phyloP scores from a whole-genome alignment of 495 filamentous ascomycete species.

The Neurospora sp. region DNA sequence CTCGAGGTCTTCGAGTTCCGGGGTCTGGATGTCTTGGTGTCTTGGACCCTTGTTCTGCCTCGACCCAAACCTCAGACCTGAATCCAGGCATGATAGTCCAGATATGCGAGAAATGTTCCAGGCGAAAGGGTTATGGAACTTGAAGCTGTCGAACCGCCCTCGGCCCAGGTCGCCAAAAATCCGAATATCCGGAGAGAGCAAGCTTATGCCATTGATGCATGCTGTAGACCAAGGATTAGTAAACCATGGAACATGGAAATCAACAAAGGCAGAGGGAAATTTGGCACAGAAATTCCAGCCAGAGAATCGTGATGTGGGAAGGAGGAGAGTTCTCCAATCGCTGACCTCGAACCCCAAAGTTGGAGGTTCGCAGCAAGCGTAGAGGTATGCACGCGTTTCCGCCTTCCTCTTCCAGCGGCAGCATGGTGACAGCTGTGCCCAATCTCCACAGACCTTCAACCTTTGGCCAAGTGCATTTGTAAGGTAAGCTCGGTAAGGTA shows the following conservation, averaged over 20 bases:
- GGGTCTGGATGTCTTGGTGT: not conserved
- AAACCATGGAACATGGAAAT: not conserved
- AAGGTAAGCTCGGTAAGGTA: not conserved
- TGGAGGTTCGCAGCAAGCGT: not conserved
- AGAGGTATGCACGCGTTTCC: not conserved
- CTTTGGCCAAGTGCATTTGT: not conserved
- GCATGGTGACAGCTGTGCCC: not conserved
- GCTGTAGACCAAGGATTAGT: not conserved
- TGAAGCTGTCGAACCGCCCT: not conserved
- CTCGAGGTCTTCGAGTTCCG: not conserved
- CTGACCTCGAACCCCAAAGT: not conserved
- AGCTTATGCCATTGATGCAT: not conserved
- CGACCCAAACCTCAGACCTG: not conserved
- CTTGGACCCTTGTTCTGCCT: not conserved
- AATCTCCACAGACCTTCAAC: not conserved
- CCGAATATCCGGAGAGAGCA: not conserved
- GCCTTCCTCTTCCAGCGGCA: not conserved
- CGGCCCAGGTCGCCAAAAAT: not conserved
- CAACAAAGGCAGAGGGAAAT: not conserved
- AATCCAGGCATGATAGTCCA: not conserved
- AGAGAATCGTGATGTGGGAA: not conserved
- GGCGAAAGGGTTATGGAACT: not conserved
- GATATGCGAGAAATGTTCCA: not conserved
- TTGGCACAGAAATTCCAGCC: not conserved
- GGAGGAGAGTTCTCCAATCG: not conserved